These are phyloP conservation scores for Curvularia sp. DNA, from an alignment of 2,329 filamentous ascomycete species.

Conservation along the genomic window DNA sequence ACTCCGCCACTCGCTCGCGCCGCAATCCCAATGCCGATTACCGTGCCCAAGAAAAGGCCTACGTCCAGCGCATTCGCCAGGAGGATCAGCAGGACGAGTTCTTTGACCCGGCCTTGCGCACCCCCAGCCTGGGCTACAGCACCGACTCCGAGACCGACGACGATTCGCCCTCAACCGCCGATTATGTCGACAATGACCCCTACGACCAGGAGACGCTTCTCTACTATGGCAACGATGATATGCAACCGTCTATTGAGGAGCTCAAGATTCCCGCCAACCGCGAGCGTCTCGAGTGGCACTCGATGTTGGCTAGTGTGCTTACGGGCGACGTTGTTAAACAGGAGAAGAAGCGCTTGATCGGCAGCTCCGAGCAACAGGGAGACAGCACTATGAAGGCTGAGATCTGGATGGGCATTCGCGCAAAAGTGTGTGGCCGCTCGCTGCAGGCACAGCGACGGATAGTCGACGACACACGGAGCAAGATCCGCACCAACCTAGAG, in stretches of 20 bases:
- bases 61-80: slow-evolving; percentile 88
- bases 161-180: slow-evolving; percentile 85
- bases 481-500: slow-evolving; percentile 78
- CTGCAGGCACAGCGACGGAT: slow-evolving; percentile 84
- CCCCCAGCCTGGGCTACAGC: slow-evolving; percentile 70
- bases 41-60: slow-evolving; percentile 89
- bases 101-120: slow-evolving; percentile 71
- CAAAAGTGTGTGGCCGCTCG: slow-evolving; percentile 82
- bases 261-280: slow-evolving; percentile 85
- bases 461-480: slow-evolving; percentile 80
- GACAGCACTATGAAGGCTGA: slow-evolving; percentile 71
- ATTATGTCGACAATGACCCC: slow-evolving; percentile 79
- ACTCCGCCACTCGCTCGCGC: slow-evolving; percentile 61
- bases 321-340: slow-evolving; percentile 97
- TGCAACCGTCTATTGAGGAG: slow-evolving; percentile 88
- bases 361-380: slow-evolving; percentile 75
- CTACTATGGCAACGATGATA: slow-evolving; percentile 88
- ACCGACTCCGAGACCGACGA: slow-evolving; percentile 87
- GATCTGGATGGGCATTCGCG: slow-evolving; percentile 87
- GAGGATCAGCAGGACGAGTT: slow-evolving; percentile 74
- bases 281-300: slow-evolving; percentile 95
- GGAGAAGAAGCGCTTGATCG: slow-evolving; percentile 94
- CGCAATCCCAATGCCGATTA: slow-evolving; percentile 76
- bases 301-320: slow-evolving; percentile 93
- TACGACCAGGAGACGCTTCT: slow-evolving; percentile 93